These are phyloP conservation scores for Coemansia asiatica DNA, from an alignment of 192 early-diverging fungal species.

Conservation along the genomic window DNA sequence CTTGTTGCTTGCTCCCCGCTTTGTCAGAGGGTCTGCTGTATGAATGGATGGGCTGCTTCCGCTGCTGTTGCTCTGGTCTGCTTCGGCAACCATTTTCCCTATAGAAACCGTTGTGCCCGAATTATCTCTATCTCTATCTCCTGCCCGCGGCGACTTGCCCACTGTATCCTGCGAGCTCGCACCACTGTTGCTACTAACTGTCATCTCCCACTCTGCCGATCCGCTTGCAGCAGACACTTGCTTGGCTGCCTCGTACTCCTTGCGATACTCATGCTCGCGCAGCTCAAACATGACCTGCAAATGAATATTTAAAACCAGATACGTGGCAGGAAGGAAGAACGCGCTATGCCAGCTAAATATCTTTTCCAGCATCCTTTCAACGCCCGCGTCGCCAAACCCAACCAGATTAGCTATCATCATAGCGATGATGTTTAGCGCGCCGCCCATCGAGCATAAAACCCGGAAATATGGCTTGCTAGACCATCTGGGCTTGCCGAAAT, in stretches of 20 bases:
- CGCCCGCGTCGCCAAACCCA: constrained; percentile 93
- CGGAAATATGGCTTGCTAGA: constrained; percentile 60
- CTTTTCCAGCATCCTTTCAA: constrained; percentile 67
- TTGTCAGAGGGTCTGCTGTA: constrained; percentile 16
- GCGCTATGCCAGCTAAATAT: constrained; percentile 58
- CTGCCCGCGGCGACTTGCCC: neutral
- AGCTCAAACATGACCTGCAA: constrained; percentile 83
- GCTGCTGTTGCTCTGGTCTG: constrained; percentile 2
- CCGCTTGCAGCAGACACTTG: neutral
- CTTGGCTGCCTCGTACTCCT: constrained; percentile 18
- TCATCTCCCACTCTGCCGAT: constrained; percentile 24
- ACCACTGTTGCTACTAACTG: neutral
- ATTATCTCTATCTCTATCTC: neutral
- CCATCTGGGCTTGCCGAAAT: constrained; percentile 41
- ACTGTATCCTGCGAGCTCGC: constrained; percentile 3
- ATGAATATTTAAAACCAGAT: constrained; percentile 60
- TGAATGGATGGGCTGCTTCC: constrained; percentile 11
- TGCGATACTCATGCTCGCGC: constrained; percentile 67
- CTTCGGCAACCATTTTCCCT: neutral
- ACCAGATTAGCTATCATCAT: constrained; percentile 97
- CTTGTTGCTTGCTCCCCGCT: constrained; percentile 5
- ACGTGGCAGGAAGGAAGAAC: constrained; percentile 55
- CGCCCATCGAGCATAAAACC: constrained; percentile 79
- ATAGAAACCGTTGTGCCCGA: neutral
- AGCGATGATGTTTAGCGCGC: constrained; percentile 79